Evolutionary conservation across 73 alveolate genomes (phyloP), one percentile per base, ranked within the genome.

Genomic region (Uronychia binucleata): DNA sequence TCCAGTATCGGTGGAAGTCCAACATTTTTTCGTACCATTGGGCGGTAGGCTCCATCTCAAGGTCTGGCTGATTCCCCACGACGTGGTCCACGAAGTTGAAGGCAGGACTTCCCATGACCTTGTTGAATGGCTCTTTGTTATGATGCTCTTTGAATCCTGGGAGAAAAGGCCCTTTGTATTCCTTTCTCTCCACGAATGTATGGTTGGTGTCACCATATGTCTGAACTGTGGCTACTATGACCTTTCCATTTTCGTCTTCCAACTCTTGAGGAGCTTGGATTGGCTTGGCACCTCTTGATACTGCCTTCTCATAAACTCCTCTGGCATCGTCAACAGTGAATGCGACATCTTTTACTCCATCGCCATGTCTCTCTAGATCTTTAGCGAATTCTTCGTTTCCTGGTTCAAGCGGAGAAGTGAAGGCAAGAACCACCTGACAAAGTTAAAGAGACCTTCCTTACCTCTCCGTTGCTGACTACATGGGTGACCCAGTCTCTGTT

Each of bases 1-100:
- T 86, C 99, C 99, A 95, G 79, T 82, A 95, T 87, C 98, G 58
- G 85, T 95, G 99, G 96, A 95, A 95, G 84, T 95, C 98, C 59
- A 95, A 92, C 88, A 89, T 91, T 86, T 95, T 94, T 81, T 94
- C 98, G 83, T 95, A 95, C 99, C 99, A 95, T 77, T 91, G 92
- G 34, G 97, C 98, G 58, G 95, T 94, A n/a, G 97, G 95, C 58
- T 88, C 97, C 98, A 94, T 94, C 59, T 95, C 95, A 25, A 87
- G 85, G 75, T 90, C 97, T 28, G 99, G 97, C 84, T 95, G 97
- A 74, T 95, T 95, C 0, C 99, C 99, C 5, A 95, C 99, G 57
- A 88, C 82, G 87, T 95, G 99, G 79, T 95, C 99, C 34, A 95
- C 83, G 26, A 77, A 31, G 1, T 87, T 85, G 33, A 94, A 88